These are phyloP conservation scores for Volvariella surrecta DNA, from an alignment of 1,284 basidiomycete genomes.

Conservation along the genomic window DNA sequence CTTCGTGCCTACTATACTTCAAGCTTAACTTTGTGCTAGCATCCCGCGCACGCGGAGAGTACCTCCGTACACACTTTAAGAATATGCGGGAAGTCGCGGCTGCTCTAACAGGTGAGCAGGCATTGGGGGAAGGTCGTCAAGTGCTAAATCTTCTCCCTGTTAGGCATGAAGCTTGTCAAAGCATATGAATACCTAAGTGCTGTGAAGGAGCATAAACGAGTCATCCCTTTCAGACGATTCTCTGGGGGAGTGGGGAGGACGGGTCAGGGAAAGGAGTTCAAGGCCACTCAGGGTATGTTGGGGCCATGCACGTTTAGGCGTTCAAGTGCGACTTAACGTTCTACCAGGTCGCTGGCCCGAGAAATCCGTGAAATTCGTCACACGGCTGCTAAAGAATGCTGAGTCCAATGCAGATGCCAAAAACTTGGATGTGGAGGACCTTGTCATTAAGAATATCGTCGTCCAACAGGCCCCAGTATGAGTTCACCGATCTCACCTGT, in stretches of 20 bases:
- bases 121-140: constrained; percentile 1
- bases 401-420: constrained; percentile 99
- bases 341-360: constrained; percentile 95
- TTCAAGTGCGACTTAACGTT: constrained; percentile 6
- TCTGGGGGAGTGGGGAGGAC: constrained; percentile 96
- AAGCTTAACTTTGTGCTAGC: constrained; percentile 37
- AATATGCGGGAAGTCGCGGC: constrained; percentile 97
- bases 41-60: constrained; percentile 90
- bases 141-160: constrained; percentile 8
- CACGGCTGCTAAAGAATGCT: constrained; percentile 95
- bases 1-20: neutral
- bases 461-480: constrained; percentile 96
- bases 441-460: constrained; percentile 94
- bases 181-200: constrained; percentile 93
- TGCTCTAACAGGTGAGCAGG: constrained; percentile 66
- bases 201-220: constrained; percentile 95
- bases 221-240: constrained; percentile 96
- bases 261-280: constrained; percentile 97
- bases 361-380: constrained; percentile 97
- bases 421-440: constrained; percentile 89
- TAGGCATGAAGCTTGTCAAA: constrained; percentile 92
- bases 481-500: constrained; percentile 12
- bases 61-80: constrained; percentile 99
- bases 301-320: constrained; percentile 3
- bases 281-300: constrained; percentile 85